phyloP scores from a whole-genome alignment of 2,329 filamentous ascomycete genomes.

The Alternaria gaisen region DNA sequence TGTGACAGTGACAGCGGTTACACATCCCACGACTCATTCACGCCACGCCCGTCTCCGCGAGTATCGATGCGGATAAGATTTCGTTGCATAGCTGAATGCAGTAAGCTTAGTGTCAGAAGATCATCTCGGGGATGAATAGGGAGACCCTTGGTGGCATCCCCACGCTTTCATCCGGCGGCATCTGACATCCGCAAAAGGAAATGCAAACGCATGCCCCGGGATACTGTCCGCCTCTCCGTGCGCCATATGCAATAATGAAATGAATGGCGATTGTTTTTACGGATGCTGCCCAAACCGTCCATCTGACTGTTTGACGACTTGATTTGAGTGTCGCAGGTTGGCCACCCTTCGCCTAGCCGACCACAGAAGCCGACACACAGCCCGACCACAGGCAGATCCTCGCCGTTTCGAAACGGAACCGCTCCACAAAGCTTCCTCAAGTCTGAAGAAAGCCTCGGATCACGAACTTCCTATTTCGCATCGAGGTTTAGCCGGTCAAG shows the following conservation, averaged over 20 bases:
- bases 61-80: conserved; percentile 28
- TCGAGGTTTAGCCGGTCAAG: not conserved
- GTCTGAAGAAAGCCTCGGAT: conserved; percentile 14
- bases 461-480: not conserved
- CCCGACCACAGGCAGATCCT: not conserved
- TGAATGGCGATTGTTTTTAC: not conserved
- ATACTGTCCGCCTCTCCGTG: conserved; percentile 36
- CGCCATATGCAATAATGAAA: conserved; percentile 2
- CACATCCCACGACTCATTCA: conserved; percentile 22
- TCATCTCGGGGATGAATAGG: conserved; percentile 38
- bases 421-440: conserved; percentile 28
- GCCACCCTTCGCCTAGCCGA: conserved; percentile 14
- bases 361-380: not conserved
- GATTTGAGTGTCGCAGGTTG: conserved; percentile 16
- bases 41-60: conserved; percentile 30
- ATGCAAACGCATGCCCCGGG: conserved; percentile 27
- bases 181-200: conserved; percentile 25
- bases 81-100: conserved; percentile 14
- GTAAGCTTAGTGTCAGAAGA: conserved; percentile 34
- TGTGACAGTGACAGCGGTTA: conserved; percentile 26
- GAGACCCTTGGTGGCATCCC: conserved; percentile 26
- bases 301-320: conserved; percentile 12
- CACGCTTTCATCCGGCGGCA: conserved; percentile 32
- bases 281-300: conserved; percentile 9
- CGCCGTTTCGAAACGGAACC: conserved; percentile 31